Conservation (phyloP, 1,139 yeast species). For the Nakaseomyces delphensis region DNA sequence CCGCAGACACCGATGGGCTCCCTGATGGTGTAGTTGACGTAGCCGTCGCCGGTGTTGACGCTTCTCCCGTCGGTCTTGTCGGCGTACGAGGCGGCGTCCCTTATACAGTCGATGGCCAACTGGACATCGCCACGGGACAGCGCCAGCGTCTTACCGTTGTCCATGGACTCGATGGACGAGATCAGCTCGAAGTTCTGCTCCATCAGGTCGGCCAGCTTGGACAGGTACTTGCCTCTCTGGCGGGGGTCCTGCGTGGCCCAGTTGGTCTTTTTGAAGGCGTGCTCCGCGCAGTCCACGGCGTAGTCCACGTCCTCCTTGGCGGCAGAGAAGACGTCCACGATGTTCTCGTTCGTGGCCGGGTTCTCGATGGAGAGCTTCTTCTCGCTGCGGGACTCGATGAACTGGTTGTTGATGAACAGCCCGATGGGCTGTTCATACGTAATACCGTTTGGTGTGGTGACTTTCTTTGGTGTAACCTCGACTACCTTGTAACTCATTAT, state of each 20-base stretch:
- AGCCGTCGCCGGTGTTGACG: constrained; percentile 52
- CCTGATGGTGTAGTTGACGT: constrained; percentile 52
- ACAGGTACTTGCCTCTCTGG: constrained; percentile 38
- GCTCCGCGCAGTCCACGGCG: constrained; percentile 54
- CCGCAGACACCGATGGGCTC: constrained; percentile 87
- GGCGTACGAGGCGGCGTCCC: constrained; percentile 78
- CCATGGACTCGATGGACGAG: constrained; percentile 50
- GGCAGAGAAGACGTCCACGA: constrained; percentile 48
- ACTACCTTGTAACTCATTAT: constrained; percentile 9
- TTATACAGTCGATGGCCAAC: constrained; percentile 46
- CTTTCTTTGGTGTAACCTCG: constrained; percentile 34
- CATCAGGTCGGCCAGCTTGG: constrained; percentile 46
- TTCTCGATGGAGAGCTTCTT: constrained; percentile 53
- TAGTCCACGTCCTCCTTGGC: constrained; percentile 51
- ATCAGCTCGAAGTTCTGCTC: constrained; percentile 42
- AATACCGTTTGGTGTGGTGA: constrained; percentile 51
- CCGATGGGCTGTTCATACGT: constrained; percentile 64
- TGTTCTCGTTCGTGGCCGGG: constrained; percentile 55
- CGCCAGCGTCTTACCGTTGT: constrained; percentile 51
- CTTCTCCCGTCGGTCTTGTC: constrained; percentile 68
- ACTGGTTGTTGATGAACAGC: constrained; percentile 74
- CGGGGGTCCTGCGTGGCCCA: constrained; percentile 40
- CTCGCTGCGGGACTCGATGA: constrained; percentile 53
- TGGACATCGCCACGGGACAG: constrained; percentile 47
- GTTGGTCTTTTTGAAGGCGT: constrained; percentile 40